phyloP scores from a whole-genome alignment of 2,329 filamentous ascomycete species.

The Amesomyces nigricolor region DNA sequence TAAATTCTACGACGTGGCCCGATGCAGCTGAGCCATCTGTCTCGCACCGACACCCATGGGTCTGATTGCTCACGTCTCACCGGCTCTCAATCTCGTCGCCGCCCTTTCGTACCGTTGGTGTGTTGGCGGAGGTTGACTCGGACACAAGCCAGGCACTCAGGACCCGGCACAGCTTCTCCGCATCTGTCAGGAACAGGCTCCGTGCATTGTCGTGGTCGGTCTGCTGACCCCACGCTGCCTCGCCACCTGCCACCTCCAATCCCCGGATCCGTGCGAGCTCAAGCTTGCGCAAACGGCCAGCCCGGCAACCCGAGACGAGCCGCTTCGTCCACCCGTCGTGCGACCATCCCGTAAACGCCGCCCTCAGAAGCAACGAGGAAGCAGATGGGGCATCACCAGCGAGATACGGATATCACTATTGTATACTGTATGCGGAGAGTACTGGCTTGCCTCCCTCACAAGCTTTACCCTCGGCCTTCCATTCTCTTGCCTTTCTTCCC shows the following conservation, averaged over 20 bases:
- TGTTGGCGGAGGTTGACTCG: not conserved
- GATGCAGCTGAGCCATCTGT: slow-evolving; percentile 10
- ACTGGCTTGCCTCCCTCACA: too few relatives aligned
- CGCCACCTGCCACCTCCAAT: slow-evolving; percentile 10
- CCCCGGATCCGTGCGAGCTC: slow-evolving; percentile 7
- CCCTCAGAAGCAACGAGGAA: too few relatives aligned
- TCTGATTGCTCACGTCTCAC: slow-evolving; percentile 12
- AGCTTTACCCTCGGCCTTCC: too few relatives aligned
- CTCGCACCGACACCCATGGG: not conserved
- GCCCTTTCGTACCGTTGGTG: not conserved
- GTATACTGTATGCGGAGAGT: too few relatives aligned
- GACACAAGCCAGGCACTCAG: not conserved
- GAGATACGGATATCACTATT: too few relatives aligned
- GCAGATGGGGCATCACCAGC: too few relatives aligned
- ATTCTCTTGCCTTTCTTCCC: too few relatives aligned
- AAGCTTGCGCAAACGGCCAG: too few relatives aligned
- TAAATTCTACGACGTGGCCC: slow-evolving; percentile 18
- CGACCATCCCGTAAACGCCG: too few relatives aligned
- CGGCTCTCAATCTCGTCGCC: not conserved
- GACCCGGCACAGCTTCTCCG: not conserved
- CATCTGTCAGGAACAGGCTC: slow-evolving; percentile 3
- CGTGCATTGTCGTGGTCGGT: slow-evolving; percentile 3
- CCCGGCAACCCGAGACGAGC: too few relatives aligned
- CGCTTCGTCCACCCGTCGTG: too few relatives aligned
- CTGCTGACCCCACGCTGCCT: not conserved